These are phyloP conservation scores for Pisolithus thermaeus DNA, from an alignment of 1,284 basidiomycete species.

Conservation along the genomic window DNA sequence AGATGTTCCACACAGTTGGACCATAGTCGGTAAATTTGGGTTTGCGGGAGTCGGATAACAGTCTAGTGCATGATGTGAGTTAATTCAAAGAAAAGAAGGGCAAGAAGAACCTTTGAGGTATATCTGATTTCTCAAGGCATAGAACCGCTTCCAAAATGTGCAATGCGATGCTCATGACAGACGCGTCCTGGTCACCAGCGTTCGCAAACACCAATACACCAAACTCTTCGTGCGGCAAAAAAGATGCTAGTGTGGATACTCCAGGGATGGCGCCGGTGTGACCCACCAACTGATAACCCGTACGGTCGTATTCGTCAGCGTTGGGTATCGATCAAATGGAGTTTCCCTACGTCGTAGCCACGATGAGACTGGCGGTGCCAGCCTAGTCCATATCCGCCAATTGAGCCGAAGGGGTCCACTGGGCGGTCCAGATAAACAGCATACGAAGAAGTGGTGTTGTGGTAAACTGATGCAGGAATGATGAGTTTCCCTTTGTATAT, in stretches of 20 bases:
- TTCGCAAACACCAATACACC: constrained; percentile 29
- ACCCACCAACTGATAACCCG: constrained; percentile 17
- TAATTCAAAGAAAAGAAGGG: background rate
- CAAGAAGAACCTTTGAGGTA: constrained; percentile 4
- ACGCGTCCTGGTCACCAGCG: constrained; percentile 12
- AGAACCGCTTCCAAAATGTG: constrained; percentile 17
- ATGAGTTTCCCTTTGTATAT: constrained; percentile 19
- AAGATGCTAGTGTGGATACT: constrained; percentile 18
- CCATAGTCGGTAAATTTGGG: background rate
- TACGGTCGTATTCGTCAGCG: background rate
- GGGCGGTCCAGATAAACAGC: constrained; percentile 13
- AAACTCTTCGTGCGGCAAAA: constrained; percentile 26
- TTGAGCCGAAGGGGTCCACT: constrained; percentile 5
- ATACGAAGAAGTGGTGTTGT: constrained; percentile 23
- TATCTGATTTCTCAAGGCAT: background rate
- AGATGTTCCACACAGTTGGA: background rate
- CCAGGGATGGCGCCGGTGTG: constrained; percentile 29
- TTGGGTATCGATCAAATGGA: no score
- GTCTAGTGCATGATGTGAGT: constrained; percentile 8
- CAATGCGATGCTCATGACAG: constrained; percentile 8
- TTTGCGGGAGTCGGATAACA: background rate
- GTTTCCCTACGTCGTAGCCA: constrained; percentile 29
- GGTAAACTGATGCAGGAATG: constrained; percentile 22
- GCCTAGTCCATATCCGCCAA: constrained; percentile 30
- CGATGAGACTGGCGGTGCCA: constrained; percentile 29